Percentiles rank a stretch among this genome's conserved stretches.
Conservation (phyloP, 1,284 basidiomycete species). For the Melampsora occidentalis region DNA sequence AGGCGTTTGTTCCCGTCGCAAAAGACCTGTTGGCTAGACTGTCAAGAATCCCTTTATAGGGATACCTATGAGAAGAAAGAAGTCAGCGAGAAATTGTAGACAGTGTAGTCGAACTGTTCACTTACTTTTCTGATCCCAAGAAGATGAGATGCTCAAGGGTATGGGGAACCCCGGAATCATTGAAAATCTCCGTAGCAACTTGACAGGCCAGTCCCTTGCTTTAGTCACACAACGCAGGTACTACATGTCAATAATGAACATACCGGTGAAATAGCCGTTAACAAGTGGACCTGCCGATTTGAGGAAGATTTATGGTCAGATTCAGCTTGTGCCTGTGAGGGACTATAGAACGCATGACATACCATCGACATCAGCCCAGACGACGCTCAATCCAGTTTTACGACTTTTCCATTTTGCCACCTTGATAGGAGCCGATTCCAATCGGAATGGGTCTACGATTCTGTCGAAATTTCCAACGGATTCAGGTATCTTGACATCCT, state of each 20-base stretch:
- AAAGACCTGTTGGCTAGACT: constrained; percentile 95
- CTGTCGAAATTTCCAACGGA: constrained; percentile 2
- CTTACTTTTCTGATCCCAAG: constrained; percentile 80
- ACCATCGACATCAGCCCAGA: constrained; percentile 11
- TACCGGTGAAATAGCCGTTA: constrained; percentile 85
- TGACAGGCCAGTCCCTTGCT: constrained; percentile 48
- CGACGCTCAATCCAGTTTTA: constrained; percentile 11
- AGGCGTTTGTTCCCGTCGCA: constrained; percentile 72
- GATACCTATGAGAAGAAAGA: constrained; percentile 58
- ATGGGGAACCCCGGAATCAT: constrained; percentile 89
- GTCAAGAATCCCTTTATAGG: constrained; percentile 96
- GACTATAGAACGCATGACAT: background rate
- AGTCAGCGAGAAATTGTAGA: constrained; percentile 13
- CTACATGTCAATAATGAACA: background rate
- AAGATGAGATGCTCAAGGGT: constrained; percentile 92
- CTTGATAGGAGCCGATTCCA: constrained; percentile 4
- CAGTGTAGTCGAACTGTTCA: constrained; percentile 50
- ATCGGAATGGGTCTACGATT: background rate
- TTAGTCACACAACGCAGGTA: constrained; percentile 73
- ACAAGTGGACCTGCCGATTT: constrained; percentile 69
- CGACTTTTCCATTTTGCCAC: background rate
- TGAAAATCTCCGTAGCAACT: constrained; percentile 64
- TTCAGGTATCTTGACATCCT: background rate
- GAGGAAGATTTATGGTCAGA: background rate
- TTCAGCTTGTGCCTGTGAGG: background rate